Evolutionary conservation across 1,284 basidiomycete genomes (phyloP).

Genomic region (Coniferiporia sulphurascens): DNA sequence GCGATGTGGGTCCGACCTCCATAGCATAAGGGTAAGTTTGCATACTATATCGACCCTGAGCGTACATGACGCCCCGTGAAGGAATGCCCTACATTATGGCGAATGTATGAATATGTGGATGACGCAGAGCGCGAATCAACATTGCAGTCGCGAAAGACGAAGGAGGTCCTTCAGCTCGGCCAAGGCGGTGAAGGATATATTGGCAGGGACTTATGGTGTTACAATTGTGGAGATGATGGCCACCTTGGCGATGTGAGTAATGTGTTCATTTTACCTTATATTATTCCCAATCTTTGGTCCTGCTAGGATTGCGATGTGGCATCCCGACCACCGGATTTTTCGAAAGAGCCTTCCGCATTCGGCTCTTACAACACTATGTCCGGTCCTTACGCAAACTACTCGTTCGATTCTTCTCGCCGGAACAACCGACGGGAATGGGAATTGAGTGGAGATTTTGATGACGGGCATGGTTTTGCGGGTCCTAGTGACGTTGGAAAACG

Average conservation of each 20-base stretch:
- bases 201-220: conserved; percentile 75
- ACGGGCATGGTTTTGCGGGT: conserved; percentile 40
- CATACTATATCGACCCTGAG: conserved; percentile 4
- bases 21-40: conserved; percentile 61
- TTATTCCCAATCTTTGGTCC: not conserved
- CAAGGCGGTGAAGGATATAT: conserved; percentile 76
- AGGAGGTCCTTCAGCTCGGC: conserved; percentile 47
- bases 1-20: conserved; percentile 67
- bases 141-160: conserved; percentile 46
- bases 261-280: not conserved
- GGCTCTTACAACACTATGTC: conserved; percentile 59
- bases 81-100: conserved; percentile 88
- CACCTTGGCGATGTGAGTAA: conserved; percentile 83
- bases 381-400: conserved; percentile 70
- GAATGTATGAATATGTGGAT: conserved; percentile 76
- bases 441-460: conserved; percentile 27
- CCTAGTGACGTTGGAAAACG: conserved; percentile 62
- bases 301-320: conserved; percentile 68
- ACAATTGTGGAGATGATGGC: conserved; percentile 77
- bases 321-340: conserved; percentile 43
- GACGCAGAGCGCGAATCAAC: conserved; percentile 48
- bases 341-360: conserved; percentile 71
- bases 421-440: conserved; percentile 36
- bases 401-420: conserved; percentile 23
- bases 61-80: conserved; percentile 28